Conservation (phyloP, 495 filamentous ascomycete species). For the Hypoxylon fuscum region DNA sequence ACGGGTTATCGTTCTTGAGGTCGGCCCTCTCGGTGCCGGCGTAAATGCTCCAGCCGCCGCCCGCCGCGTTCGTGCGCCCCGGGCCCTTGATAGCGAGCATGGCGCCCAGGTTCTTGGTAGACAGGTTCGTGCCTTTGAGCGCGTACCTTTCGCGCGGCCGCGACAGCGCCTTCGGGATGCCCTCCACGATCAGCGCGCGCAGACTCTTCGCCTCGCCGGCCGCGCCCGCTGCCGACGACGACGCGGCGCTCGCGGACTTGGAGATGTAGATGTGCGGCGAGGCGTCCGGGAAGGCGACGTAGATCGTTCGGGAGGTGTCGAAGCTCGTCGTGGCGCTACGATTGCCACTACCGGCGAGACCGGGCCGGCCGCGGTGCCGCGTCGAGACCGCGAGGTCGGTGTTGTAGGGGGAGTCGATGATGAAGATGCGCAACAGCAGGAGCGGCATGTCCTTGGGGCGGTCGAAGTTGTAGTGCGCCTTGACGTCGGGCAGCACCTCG, state of each 20-base stretch:
- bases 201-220: conserved; percentile 68
- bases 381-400: conserved; percentile 58
- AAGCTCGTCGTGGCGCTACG: conserved; percentile 45
- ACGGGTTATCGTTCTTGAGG: conserved; percentile 61
- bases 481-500: conserved; percentile 76
- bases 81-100: conserved; percentile 72
- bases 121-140: conserved; percentile 70
- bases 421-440: conserved; percentile 76
- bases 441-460: conserved; percentile 69
- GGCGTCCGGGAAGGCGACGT: conserved; percentile 80
- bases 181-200: conserved; percentile 73
- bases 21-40: conserved; percentile 62
- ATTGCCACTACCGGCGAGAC: conserved; percentile 41
- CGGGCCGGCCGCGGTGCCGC: conserved; percentile 30
- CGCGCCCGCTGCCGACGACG: conserved; percentile 24
- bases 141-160: conserved; percentile 72
- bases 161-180: conserved; percentile 80
- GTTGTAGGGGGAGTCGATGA: conserved; percentile 77
- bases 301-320: conserved; percentile 71
- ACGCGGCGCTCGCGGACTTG: conserved; percentile 50
- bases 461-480: conserved; percentile 80
- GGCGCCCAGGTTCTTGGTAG: conserved; percentile 72
- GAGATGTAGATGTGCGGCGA: conserved; percentile 80
- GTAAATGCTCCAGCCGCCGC: conserved; percentile 82
- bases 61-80: conserved; percentile 70